Evolutionary conservation across 1,139 yeast species (phyloP), one percentile per base, ranked within the genome.

Genomic region (Meyerozyma athensensis): DNA sequence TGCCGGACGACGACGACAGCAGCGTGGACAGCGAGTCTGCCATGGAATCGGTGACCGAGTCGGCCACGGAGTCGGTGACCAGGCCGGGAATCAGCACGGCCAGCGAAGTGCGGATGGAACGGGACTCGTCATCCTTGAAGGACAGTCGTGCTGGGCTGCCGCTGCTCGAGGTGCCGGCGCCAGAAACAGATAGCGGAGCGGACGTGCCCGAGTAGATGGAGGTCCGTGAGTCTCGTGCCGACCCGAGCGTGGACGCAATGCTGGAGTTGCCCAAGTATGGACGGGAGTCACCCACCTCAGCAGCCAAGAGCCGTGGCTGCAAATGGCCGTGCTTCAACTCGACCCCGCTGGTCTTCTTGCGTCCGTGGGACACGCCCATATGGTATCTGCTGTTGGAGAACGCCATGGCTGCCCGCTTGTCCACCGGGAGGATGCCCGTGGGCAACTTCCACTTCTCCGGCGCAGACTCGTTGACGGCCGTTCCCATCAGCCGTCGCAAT

Each of bases 241-340:
- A 24, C 17, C 28, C 26, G 26, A 9, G 26, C 6, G 26, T 24
- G 17, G 28, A 5, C 6, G 9, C 28, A 9, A n/a, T 12, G n/a
- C 5, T 9, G 18, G 28, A 24, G 2, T 17, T 17, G 4, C 28
- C 14, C 28, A 24, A 28, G 8, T 28, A 28, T 2, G 19, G 19
- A 4, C 20, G 9, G 10, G 32, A 77, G 41, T 83, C 89, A 44
- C 81, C 92, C 21, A 84, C 81, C 56, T 85, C 95, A 10, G 84
- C 78, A 1, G 92, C 92, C 42, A 85, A 64, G 55, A 84, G 68
- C 40, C 89, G 71, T n/a, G 86, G 86, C 38, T 79, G 76, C 46
- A 83, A 67, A 52, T 79, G 86, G 4, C 90, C 86, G 54, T 84
- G 92, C 45, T 82, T 79, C 51, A 83, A 72, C 44, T 81, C 89